Evolutionary conservation across 495 filamentous ascomycete species (phyloP), one percentile per base, ranked within the genome.

Genomic region (Chaetomium cochliodes): DNA sequence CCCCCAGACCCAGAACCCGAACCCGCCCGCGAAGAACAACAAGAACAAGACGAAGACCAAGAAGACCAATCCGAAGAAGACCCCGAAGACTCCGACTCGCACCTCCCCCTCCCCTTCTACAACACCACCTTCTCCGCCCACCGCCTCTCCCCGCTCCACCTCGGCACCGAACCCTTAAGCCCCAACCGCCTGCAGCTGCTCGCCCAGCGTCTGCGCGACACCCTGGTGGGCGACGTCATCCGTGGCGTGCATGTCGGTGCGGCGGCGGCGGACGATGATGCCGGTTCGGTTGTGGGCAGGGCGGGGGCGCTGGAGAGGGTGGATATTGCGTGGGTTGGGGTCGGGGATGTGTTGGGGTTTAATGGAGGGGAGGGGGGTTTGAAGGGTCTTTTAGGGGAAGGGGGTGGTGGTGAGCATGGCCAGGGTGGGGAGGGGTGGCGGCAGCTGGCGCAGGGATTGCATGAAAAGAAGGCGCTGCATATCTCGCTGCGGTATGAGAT

Each of bases 111-210:
- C 26, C 72, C 71, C 16, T 82, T 83, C 68, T 81, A 79, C 72
- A 79, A 78, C 69, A 81, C 79, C 0, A 82, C 77, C 28, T 82
- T 83, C 61, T 79, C 79, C 2, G 73, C 76, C 23, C 77, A 80
- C 64, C 79, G 80, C 47, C 73, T 77, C 9, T 82, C 80, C 0
- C 79, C 80, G 0, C 70, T 83, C 0, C 73, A 78, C 68, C 25
- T 78, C n/a, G 79, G 75, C 23, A 51, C 64, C 2, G 67, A 76
- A 12, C 33, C 61, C 3, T 60, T 80, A 8, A 70, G 65, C 0
- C 37, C 58, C 0, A 28, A 44, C 2, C 69, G 76, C 0, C 70
- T 83, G 8, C 68, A 73, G 15, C 41, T 66, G 2, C 67, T 81
- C 13, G 73, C 80, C 0, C 72, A 72, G 2, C 70, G 76, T 0